Evolutionary conservation across 2,329 filamentous ascomycete genomes (phyloP).

Genomic region (Biscogniauxia mediterranea): DNA sequence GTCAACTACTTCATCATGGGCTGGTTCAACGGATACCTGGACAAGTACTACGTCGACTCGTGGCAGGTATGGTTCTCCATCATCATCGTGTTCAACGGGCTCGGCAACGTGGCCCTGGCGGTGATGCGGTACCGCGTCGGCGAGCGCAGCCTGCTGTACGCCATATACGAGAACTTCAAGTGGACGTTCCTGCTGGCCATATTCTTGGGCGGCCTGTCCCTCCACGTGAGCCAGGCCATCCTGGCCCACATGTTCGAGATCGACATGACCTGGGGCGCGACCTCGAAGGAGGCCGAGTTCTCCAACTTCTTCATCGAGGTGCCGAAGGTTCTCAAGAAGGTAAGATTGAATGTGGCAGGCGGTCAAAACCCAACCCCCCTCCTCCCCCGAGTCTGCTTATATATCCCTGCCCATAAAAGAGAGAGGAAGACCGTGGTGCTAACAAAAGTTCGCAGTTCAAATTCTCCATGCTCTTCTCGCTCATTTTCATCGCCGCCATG

Average conservation of each 20-base stretch:
- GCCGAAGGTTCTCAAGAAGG: constrained; percentile 72
- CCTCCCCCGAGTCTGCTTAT: too few species aligned
- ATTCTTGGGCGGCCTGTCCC: constrained; percentile 77
- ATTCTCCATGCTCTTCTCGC: constrained; percentile 63
- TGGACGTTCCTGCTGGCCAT: constrained; percentile 74
- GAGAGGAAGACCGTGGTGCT: constrained; percentile 2
- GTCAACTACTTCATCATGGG: constrained; percentile 71
- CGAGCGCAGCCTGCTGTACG: constrained; percentile 57
- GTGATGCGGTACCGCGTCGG: constrained; percentile 71
- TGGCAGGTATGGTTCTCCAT: constrained; percentile 81
- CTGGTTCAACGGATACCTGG: constrained; percentile 66
- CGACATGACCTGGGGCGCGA: constrained; percentile 84
- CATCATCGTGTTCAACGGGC: constrained; percentile 73
- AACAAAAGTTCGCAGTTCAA: constrained; percentile 55
- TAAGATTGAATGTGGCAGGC: constrained; percentile 41
- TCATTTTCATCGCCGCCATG: constrained; percentile 59
- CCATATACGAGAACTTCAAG: constrained; percentile 65
- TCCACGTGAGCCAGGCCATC: constrained; percentile 79
- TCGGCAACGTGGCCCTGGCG: constrained; percentile 70
- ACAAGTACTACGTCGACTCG: constrained; percentile 66
- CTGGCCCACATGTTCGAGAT: constrained; percentile 82
- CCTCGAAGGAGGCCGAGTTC: constrained; percentile 77
- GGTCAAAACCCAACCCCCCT: too few species aligned
- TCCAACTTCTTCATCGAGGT: constrained; percentile 85
- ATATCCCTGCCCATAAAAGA: constrained; percentile 25